phyloP scores from a whole-genome alignment of 495 filamentous ascomycete species.

The Podospora bellae-mahoneyi region DNA sequence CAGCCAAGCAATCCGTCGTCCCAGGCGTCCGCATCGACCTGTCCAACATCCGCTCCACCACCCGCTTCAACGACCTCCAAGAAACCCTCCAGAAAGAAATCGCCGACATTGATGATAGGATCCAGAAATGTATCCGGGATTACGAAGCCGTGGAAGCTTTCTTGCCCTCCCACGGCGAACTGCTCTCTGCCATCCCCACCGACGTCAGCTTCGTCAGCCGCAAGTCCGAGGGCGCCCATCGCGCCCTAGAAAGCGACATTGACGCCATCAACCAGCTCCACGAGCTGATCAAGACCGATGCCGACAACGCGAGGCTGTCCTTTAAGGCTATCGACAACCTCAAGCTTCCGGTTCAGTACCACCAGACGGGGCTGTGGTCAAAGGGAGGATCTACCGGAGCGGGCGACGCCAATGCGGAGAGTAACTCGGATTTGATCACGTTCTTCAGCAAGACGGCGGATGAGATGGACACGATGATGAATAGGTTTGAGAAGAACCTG shows the following conservation, averaged over 20 bases:
- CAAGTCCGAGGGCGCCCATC: slow-evolving; percentile 70
- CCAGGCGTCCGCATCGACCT: slow-evolving; percentile 76
- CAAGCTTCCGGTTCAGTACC: slow-evolving; percentile 71
- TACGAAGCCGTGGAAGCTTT: slow-evolving; percentile 57
- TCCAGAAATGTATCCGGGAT: slow-evolving; percentile 62
- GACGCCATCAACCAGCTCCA: slow-evolving; percentile 65
- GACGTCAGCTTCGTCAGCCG: slow-evolving; percentile 72
- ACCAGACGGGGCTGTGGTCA: slow-evolving; percentile 57
- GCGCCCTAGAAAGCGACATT: slow-evolving; percentile 68
- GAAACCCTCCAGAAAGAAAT: slow-evolving; percentile 78
- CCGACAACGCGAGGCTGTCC: slow-evolving; percentile 65
- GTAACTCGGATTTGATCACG: slow-evolving; percentile 61
- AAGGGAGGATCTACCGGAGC: slow-evolving; percentile 19
- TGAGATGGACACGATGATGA: slow-evolving; percentile 65
- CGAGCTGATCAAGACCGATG: slow-evolving; percentile 61
- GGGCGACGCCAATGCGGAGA: slow-evolving; percentile 54
- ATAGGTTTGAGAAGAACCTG: slow-evolving; percentile 63
- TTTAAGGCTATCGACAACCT: slow-evolving; percentile 75
- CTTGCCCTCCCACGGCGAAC: slow-evolving; percentile 60
- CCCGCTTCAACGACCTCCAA: slow-evolving; percentile 83
- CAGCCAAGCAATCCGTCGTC: slow-evolving; percentile 49
- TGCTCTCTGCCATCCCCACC: slow-evolving; percentile 62
- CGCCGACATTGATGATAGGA: slow-evolving; percentile 66
- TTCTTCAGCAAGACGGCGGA: slow-evolving; percentile 73
- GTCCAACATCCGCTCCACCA: slow-evolving; percentile 73